Conservation (phyloP, 23 red algal species). For the Gracilariopsis chorda region DNA sequence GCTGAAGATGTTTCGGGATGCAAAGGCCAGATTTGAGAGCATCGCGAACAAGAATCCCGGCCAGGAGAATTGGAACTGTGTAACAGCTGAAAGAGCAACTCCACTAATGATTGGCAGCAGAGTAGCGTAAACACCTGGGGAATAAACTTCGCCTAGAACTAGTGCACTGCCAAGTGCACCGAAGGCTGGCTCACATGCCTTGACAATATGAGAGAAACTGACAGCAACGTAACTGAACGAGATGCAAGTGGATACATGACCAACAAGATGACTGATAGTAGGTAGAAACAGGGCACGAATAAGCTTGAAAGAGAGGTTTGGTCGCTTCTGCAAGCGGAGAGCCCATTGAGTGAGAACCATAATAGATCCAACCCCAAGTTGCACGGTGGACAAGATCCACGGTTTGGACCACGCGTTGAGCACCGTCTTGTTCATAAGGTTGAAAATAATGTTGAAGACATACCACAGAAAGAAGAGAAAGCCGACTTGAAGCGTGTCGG, state of each 20-base stretch:
- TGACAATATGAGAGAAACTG: conserved; percentile 96
- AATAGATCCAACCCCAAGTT: conserved; percentile 77
- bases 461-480: conserved; percentile 89
- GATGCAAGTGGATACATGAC: conserved; percentile 85
- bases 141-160: conserved; percentile 79
- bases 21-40: conserved; percentile 93
- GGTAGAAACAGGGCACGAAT: conserved; percentile 78
- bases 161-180: conserved; percentile 74
- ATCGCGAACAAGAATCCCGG: conserved; percentile 93
- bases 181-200: conserved; percentile 89
- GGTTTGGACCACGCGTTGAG: conserved; percentile 88
- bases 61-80: conserved; percentile 89
- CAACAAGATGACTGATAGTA: conserved; percentile 75
- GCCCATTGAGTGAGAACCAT: conserved; percentile 73
- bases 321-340: conserved; percentile 42
- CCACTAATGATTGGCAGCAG: conserved; percentile 87
- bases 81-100: conserved; percentile 83
- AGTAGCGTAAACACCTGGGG: conserved; percentile 69
- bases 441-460: conserved; percentile 94
- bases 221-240: conserved; percentile 94
- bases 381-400: conserved; percentile 87
- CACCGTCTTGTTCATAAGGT: conserved; percentile 88
- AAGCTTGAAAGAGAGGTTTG: conserved; percentile 70
- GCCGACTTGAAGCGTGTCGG: conserved; percentile 30
- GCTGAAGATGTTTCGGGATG: conserved; percentile 80